Evolutionary conservation across 352 stramenopile genomes (phyloP).

Genomic region (Phytopythium mirpurense): DNA sequence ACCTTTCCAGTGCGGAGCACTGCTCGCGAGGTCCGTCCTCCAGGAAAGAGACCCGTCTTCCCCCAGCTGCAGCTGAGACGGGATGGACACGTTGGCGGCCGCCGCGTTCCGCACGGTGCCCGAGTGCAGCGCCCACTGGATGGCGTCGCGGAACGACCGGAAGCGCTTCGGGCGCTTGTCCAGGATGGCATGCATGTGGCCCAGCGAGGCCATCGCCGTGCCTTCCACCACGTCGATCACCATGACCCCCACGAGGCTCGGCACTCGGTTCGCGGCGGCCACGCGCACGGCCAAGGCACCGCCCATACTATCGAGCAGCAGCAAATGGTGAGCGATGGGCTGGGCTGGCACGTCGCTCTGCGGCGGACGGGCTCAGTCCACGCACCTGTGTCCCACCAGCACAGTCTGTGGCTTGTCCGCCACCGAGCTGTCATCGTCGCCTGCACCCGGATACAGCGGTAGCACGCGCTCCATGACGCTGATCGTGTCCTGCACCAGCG

Average conservation of each 20-base stretch:
- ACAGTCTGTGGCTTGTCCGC: slow-evolving; percentile 50
- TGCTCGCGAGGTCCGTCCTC: slow-evolving; percentile 74
- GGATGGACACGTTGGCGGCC: slow-evolving; percentile 72
- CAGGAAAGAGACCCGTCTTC: slow-evolving; percentile 57
- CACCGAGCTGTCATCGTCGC: background rate
- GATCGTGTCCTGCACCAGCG: slow-evolving; percentile 68
- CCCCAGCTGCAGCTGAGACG: slow-evolving; percentile 56
- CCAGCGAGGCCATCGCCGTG: slow-evolving; percentile 78
- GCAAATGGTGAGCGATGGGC: no score
- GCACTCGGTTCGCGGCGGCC: slow-evolving; percentile 44
- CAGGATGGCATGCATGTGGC: slow-evolving; percentile 82
- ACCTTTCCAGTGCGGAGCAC: slow-evolving; percentile 76
- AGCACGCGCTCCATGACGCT: slow-evolving; percentile 49
- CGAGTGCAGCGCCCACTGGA: slow-evolving; percentile 77
- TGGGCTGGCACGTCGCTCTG: no score
- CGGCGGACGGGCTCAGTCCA: no score
- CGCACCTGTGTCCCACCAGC: slow-evolving; percentile 74
- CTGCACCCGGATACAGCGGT: slow-evolving; percentile 18
- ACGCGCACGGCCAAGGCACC: slow-evolving; percentile 79
- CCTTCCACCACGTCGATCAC: slow-evolving; percentile 89
- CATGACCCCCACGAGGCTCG: slow-evolving; percentile 74
- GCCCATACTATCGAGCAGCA: slow-evolving; percentile 50
- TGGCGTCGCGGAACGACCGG: slow-evolving; percentile 56
- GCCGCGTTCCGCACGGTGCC: slow-evolving; percentile 71
- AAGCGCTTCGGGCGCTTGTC: slow-evolving; percentile 65